These are phyloP conservation scores for Nakazawaea sp. DNA, from an alignment of 805 yeast genomes.

Conservation along the genomic window DNA sequence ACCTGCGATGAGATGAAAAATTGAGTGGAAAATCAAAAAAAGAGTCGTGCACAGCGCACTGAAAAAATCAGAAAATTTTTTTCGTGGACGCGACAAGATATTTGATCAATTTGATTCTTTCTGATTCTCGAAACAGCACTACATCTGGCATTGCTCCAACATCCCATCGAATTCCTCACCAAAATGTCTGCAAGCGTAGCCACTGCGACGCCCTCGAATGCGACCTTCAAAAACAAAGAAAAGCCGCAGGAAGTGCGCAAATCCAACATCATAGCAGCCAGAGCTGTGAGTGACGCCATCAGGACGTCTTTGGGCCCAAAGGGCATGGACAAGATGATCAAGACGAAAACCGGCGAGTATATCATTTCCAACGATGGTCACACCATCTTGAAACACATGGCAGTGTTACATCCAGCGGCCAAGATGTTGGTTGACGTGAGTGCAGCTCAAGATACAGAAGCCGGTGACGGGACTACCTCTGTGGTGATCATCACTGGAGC, in stretches of 20 bases:
- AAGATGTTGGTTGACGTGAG: slow-evolving; percentile 94
- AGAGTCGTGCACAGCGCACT: too few species aligned
- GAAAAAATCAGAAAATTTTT: background rate
- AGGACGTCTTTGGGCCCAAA: slow-evolving; percentile 96
- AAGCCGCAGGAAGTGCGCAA: slow-evolving; percentile 93
- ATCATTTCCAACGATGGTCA: slow-evolving; percentile 98
- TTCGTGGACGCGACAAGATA: background rate
- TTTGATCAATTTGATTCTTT: background rate
- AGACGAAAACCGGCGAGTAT: slow-evolving; percentile 86
- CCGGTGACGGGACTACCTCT: slow-evolving; percentile 99
- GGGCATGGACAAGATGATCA: slow-evolving; percentile 99
- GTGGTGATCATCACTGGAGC: slow-evolving; percentile 96
- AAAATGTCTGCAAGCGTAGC: slow-evolving; percentile 4
- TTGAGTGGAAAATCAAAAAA: too few species aligned
- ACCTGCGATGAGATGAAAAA: too few species aligned
- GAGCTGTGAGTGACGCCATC: slow-evolving; percentile 93
- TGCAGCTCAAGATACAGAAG: slow-evolving; percentile 97
- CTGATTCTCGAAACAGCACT: background rate
- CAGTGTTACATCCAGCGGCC: slow-evolving; percentile 97
- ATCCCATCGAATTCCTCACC: background rate
- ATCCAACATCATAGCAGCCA: slow-evolving; percentile 84
- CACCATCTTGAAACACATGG: slow-evolving; percentile 95
- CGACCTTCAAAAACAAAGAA: slow-evolving; percentile 87
- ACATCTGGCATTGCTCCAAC: background rate
- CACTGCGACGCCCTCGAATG: slow-evolving; percentile 52